Base-by-base conservation (phyloP, 1,139 yeast species). In the Pichia sp. region DNA sequence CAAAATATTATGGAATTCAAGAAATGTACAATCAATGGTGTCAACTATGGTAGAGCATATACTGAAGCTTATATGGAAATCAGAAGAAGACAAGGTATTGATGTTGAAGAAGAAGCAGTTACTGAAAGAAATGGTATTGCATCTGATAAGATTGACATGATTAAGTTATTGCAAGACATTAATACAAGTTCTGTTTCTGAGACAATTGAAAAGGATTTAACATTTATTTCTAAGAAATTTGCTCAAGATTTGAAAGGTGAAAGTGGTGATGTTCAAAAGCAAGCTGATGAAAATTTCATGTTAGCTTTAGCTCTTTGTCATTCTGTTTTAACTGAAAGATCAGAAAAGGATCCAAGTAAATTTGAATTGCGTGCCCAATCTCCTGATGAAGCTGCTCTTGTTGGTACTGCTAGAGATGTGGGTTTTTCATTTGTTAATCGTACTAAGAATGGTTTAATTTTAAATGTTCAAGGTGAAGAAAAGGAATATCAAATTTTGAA, bases 371-470 rank as follows among this genome's bases (percentile, higher is more conserved):
- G 90, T 63, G 98, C 99, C 0, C 98, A 93, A 67, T 86, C 96
- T n/a, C 99, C 99, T 1, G 99, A 93, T 70, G 99, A 93, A 67
- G 94, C 96, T 35, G 98, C 99, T 0, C 77, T 93, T 51, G 99
- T 93, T 4, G 79, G 87, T 9, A 93, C 95, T 24, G 98, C 99
- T 0, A 78, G 96, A 59, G 98, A 93, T 64, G 72, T 89, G 60
- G 99, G 99, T 4, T 85, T 85, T 64, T 82, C 87, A 10, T 87
- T 93, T 65, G 71, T 80, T 37, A 86, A 79, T 42, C 79, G 96
- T 60, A 81, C 86, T 4, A 83, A 91, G 62, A 77, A 77, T 41
- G 86, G 90, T 38, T 72, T 89, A 22, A 68, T 81, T 34, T 67
- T 93, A 44, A 81, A 84, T 50, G 77, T 86, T 20, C 93, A 87